A percentile compares a stretch with the other conserved stretches of the same genome.
Conservation (phyloP, 179 eudicot genomes). For the Actinidia arguta region DNA sequence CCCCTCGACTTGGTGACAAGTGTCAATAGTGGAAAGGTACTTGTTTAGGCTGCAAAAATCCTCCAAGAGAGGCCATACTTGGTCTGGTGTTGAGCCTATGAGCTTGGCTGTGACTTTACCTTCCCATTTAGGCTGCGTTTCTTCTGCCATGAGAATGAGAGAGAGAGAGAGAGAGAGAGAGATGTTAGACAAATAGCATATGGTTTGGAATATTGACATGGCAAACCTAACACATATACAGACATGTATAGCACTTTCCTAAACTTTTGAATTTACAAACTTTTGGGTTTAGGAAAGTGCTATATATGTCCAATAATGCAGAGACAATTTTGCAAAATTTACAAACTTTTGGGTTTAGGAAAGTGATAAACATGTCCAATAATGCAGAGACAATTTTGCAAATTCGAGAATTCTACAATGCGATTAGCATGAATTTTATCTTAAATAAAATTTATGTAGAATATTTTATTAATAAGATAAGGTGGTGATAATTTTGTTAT, state of each 20-base stretch:
- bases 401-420: too few species aligned
- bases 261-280: neutral
- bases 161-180: slow-evolving; percentile 27
- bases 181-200: neutral
- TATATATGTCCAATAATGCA: neutral
- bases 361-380: too few species aligned
- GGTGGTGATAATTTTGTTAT: too few species aligned
- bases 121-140: slow-evolving; percentile 53
- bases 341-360: too few species aligned
- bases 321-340: too few species aligned
- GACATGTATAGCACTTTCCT: neutral
- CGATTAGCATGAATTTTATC: too few species aligned
- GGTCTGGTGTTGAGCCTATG: slow-evolving; percentile 33
- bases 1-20: slow-evolving; percentile 43
- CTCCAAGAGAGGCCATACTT: slow-evolving; percentile 75
- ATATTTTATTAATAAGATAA: too few species aligned
- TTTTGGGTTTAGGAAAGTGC: too few species aligned
- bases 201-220: neutral
- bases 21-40: slow-evolving; percentile 57
- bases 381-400: too few species aligned
- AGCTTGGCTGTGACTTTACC: slow-evolving; percentile 69
- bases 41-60: slow-evolving; percentile 70
- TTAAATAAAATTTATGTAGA: too few species aligned
- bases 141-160: slow-evolving; percentile 36
- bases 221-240: neutral